These are phyloP conservation scores for Colletotrichum eleusines DNA, from an alignment of 2,329 filamentous ascomycete species.

Conservation along the genomic window DNA sequence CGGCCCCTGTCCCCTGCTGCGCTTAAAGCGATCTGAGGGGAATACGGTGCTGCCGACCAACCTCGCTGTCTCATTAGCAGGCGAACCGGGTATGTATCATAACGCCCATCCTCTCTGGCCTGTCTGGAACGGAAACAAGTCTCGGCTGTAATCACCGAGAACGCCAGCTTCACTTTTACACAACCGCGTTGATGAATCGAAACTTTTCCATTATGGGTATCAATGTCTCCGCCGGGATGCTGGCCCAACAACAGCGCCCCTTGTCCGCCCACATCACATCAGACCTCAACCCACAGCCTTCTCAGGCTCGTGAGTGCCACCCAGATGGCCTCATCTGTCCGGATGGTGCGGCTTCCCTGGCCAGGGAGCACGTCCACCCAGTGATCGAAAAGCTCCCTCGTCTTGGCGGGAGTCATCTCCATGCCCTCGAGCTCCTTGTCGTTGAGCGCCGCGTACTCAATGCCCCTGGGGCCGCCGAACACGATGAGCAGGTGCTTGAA, in stretches of 20 bases:
- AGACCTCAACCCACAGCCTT: conserved; percentile 62
- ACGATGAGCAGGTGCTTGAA: conserved; percentile 83
- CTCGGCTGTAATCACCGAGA: background rate
- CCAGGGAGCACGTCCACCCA: conserved; percentile 86
- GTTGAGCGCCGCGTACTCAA: conserved; percentile 80
- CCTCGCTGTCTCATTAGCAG: background rate
- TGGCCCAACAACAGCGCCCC: conserved; percentile 13
- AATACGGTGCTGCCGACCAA: background rate
- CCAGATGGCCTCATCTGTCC: conserved; percentile 86
- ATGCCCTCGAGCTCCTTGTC: conserved; percentile 67
- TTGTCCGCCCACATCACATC: background rate
- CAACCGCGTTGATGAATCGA: background rate
- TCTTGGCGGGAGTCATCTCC: conserved; percentile 70
- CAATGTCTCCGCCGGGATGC: conserved; percentile 30
- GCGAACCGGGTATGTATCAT: background rate
- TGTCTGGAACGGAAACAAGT: background rate
- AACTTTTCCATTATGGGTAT: conserved; percentile 40
- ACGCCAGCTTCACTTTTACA: background rate
- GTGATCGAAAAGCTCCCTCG: conserved; percentile 81
- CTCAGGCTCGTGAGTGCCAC: conserved; percentile 79
- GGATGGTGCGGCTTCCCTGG: conserved; percentile 84
- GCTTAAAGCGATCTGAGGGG: background rate
- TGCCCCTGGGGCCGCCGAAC: conserved; percentile 83
- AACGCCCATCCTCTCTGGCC: too few relatives aligned
- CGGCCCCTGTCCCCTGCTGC: background rate